These are phyloP conservation scores for Lyophyllum decastes DNA, from an alignment of 768 basidiomycete genomes.

Conservation along the genomic window DNA sequence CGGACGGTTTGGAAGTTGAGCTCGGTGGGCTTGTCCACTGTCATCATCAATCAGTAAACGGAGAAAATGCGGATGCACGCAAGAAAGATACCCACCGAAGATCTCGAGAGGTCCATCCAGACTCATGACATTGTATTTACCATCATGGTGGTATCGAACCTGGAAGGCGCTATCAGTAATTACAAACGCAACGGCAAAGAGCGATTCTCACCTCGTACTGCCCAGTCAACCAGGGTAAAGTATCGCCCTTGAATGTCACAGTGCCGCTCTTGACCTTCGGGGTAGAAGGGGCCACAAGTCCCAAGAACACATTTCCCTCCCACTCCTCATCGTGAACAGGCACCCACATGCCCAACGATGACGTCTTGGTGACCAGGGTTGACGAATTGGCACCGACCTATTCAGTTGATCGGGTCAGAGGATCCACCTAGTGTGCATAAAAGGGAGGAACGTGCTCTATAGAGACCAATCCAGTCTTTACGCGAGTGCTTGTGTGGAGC, in stretches of 20 bases:
- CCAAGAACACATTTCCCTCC: conserved; percentile 81
- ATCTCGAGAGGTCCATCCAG: conserved; percentile 86
- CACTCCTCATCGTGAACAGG: conserved; percentile 92
- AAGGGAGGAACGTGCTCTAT: conserved; percentile 53
- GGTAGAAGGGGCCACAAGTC: conserved; percentile 37
- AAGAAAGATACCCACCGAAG: conserved; percentile 58
- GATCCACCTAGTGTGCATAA: background rate
- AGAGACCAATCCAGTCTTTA: conserved; percentile 96
- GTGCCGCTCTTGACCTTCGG: conserved; percentile 56
- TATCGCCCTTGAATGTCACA: conserved; percentile 75
- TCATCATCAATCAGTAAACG: conserved; percentile 6
- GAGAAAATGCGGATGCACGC: background rate
- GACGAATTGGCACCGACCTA: conserved; percentile 89
- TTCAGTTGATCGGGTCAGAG: background rate
- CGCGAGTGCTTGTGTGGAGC: conserved; percentile 86
- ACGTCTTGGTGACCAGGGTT: conserved; percentile 77
- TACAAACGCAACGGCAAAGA: background rate
- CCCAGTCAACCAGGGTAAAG: conserved; percentile 85
- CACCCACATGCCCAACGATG: conserved; percentile 89
- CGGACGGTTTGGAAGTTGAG: conserved; percentile 70
- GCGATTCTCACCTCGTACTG: conserved; percentile 70
- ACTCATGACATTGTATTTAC: conserved; percentile 95
- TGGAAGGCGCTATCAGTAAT: conserved; percentile 21
- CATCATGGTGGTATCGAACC: conserved; percentile 94
- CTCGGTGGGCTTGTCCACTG: conserved; percentile 70